Evolutionary conservation across 202 grass and related monocot species (phyloP), one percentile per base, ranked within the genome.

Genomic region (Dendrocalamus latiflorus): DNA sequence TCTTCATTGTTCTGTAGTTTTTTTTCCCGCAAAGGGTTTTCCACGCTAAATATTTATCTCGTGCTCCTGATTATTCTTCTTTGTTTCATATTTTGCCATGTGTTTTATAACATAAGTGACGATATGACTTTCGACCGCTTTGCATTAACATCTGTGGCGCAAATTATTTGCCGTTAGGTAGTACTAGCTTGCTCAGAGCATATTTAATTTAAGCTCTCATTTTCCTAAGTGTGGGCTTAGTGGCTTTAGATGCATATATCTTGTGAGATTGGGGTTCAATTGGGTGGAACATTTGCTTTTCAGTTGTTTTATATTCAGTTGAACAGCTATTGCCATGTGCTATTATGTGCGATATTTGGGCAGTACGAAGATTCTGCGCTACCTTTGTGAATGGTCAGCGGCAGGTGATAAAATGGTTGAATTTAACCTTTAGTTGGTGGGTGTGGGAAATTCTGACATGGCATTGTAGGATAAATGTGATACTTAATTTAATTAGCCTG

Each of bases 231-330:
- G 16, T 41, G 33, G 51, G 37, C 21, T 15, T n/a, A 34, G 17
- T 37, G 58, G 49, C 18, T 65, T 64, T 56, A 15, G 28, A 58
- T 81, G 25, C 55, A 67, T 68, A 37, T n/a, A 55, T 5, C 20
- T 17, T 89, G 73, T 72, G 49, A 37, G 18, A 63, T 34, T 50
- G 16, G 28, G 38, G 17, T 24, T 45, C 37, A 1, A 1, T 47
- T 65, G 1, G 9, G 4, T 25, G 6, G n/a, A n/a, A 44, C 49
- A 9, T 66, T 58, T 41, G 16, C 18, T 71, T 41, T 24, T 30
- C 41, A 48, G 12, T 48, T 76, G 47, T 85, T 76, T 53, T 64
- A 57, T 72, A n/a, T 58, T 70, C 10, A 64, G 63, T 45, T 55
- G 45, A 74, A 12, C 22, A 70, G n/a, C 6, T 75, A 6, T 69